phyloP scores from a whole-genome alignment of 2,329 filamentous ascomycete species.

The Dothidotthia symphoricarpi region DNA sequence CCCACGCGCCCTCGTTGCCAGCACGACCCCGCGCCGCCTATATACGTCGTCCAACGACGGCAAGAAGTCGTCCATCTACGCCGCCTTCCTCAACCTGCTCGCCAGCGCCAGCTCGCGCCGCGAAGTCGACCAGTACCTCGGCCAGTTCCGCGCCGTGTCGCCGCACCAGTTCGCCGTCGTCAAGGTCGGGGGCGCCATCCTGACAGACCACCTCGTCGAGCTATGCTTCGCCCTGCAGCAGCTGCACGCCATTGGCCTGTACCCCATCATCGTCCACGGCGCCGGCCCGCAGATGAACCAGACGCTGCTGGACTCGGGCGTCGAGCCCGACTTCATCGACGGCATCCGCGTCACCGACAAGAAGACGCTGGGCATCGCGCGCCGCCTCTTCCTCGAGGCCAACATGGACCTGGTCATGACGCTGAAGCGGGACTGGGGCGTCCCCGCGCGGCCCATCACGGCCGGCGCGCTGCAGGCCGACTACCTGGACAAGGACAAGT shows the following conservation, averaged over 20 bases:
- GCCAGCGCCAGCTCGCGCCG: slow-evolving; percentile 96
- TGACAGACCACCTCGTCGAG: slow-evolving; percentile 90
- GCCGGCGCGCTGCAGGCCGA: slow-evolving; percentile 88
- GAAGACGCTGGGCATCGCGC: slow-evolving; percentile 86
- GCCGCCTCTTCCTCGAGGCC: slow-evolving; percentile 92
- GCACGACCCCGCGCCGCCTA: slow-evolving; percentile 27
- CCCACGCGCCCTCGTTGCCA: slow-evolving; percentile 35
- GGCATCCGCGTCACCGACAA: slow-evolving; percentile 94
- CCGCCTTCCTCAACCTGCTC: slow-evolving; percentile 83
- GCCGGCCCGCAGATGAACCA: slow-evolving; percentile 93
- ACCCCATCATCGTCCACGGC: slow-evolving; percentile 93
- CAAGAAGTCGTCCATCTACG: slow-evolving; percentile 44
- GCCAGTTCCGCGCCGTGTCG: slow-evolving; percentile 93
- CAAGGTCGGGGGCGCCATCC: slow-evolving; percentile 94
- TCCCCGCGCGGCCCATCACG: slow-evolving; percentile 84
- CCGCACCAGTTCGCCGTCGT: slow-evolving; percentile 98
- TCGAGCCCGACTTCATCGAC: slow-evolving; percentile 94
- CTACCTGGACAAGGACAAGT: slow-evolving; percentile 95
- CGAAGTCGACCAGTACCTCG: slow-evolving; percentile 95
- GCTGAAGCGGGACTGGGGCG: slow-evolving; percentile 77
- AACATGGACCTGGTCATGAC: slow-evolving; percentile 90
- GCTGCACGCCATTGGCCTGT: slow-evolving; percentile 90
- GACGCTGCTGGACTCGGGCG: slow-evolving; percentile 81
- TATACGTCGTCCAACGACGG: slow-evolving; percentile 37
- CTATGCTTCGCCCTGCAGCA: slow-evolving; percentile 87